Percentiles rank a stretch among this genome's conserved stretches.
phyloP scores from a whole-genome alignment of 345 rosid genomes.

The Sonneratia caseolaris region DNA sequence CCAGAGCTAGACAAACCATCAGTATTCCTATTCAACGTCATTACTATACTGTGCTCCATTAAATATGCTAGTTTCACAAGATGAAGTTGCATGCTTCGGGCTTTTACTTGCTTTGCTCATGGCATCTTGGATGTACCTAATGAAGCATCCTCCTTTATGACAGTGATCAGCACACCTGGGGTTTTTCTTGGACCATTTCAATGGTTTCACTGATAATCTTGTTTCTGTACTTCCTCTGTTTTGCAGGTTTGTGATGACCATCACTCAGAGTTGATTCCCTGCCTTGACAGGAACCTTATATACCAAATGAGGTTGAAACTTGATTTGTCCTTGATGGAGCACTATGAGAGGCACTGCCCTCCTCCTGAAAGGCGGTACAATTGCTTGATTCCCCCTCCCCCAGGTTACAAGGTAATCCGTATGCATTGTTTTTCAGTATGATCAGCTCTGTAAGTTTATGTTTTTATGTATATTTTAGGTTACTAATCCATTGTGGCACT shows the following conservation, averaged over 20 bases:
- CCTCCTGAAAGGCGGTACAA: constrained; percentile 84
- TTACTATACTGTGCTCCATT: neutral
- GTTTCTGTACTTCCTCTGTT: constrained; percentile 1
- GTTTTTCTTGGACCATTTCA: neutral
- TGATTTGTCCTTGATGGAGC: constrained; percentile 93
- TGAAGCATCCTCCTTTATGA: neutral
- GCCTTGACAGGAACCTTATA: constrained; percentile 80
- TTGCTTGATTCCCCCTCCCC: constrained; percentile 97
- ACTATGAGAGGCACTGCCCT: constrained; percentile 97
- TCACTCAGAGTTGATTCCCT: constrained; percentile 91
- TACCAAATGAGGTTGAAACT: constrained; percentile 95
- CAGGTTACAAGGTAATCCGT: constrained; percentile 68
- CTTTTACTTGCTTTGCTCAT: no score
- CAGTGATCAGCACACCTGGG: neutral
- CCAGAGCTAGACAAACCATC: neutral
- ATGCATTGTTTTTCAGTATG: neutral
- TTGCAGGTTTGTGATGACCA: constrained; percentile 91
- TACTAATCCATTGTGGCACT: neutral
- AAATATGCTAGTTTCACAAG: neutral
- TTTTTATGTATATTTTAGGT: neutral
- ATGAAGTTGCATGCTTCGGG: neutral
- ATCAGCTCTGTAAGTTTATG: neutral
- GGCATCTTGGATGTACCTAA: neutral
- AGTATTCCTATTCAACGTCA: no score
- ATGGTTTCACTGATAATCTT: neutral